A percentile compares a stretch with the other conserved stretches of the same genome.
Conservation (phyloP, 2,329 filamentous ascomycete species). For the Aureobasidium sp. region DNA sequence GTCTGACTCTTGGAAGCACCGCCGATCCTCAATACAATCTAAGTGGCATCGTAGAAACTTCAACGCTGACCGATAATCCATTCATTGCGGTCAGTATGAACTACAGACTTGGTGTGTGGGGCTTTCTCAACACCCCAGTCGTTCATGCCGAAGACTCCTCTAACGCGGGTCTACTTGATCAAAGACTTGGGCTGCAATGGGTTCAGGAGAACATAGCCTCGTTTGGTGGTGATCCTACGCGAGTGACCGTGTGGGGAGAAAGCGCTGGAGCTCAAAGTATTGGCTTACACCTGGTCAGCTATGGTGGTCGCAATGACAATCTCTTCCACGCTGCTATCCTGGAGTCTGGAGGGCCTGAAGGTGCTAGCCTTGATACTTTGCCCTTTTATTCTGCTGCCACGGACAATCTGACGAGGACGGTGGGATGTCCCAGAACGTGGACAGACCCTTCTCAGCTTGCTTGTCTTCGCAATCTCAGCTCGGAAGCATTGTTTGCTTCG, state of each 20-base stretch:
- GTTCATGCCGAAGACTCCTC: constrained; percentile 36
- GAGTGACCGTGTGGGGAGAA: constrained; percentile 57
- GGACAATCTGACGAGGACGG: constrained; percentile 18
- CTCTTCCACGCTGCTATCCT: constrained; percentile 38
- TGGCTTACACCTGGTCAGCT: constrained; percentile 35
- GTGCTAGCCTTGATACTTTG: constrained; percentile 16
- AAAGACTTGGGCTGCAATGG: constrained; percentile 54
- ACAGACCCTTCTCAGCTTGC: constrained; percentile 16
- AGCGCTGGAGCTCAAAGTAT: constrained; percentile 39
- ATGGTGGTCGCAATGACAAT: constrained; percentile 35
- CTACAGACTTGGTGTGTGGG: constrained; percentile 47
- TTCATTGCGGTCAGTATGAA: constrained; percentile 50
- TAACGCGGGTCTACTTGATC: constrained; percentile 60
- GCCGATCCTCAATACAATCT: constrained; percentile 21
- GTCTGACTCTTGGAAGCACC: constrained; percentile 17
- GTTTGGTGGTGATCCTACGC: constrained; percentile 54
- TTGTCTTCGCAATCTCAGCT: constrained; percentile 18
- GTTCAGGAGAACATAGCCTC: constrained; percentile 51
- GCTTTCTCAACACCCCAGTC: constrained; percentile 44
- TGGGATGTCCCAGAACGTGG: constrained; percentile 18
- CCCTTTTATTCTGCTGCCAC: constrained; percentile 17
- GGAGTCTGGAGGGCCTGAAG: constrained; percentile 34
- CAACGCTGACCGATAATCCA: constrained; percentile 45
- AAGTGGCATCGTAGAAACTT: constrained; percentile 29
- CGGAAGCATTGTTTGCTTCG: constrained; percentile 18